These are phyloP conservation scores for Chaetomium cochliodes DNA, from an alignment of 495 filamentous ascomycete species.

Conservation along the genomic window DNA sequence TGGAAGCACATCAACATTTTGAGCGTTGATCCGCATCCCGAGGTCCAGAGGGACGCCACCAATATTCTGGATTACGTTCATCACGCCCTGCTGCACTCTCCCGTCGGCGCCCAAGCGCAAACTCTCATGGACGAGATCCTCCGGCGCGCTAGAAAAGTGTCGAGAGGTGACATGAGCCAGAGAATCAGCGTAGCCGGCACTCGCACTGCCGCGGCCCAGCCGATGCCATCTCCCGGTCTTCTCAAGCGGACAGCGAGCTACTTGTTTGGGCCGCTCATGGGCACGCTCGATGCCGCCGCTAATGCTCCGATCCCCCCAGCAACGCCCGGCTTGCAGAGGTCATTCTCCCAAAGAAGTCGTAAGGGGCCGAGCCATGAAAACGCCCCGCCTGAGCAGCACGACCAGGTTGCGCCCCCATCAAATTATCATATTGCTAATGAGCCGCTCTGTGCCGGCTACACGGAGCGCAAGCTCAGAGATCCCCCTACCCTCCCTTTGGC, in stretches of 20 bases:
- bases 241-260: slow-evolving; percentile 56
- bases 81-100: slow-evolving; percentile 69
- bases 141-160: slow-evolving; percentile 52
- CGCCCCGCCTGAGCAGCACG: slow-evolving; percentile 72
- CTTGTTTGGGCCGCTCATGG: slow-evolving; percentile 58
- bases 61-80: slow-evolving; percentile 84
- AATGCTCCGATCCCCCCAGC: slow-evolving; percentile 32
- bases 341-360: slow-evolving; percentile 37
- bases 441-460: slow-evolving; percentile 72
- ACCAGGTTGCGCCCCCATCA: slow-evolving; percentile 63
- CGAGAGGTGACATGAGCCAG: slow-evolving; percentile 48
- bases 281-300: slow-evolving; percentile 38
- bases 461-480: slow-evolving; percentile 55
- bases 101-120: slow-evolving; percentile 67
- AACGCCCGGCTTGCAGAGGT: slow-evolving; percentile 46
- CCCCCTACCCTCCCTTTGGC: slow-evolving; percentile 66
- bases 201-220: slow-evolving; percentile 40
- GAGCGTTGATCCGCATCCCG: slow-evolving; percentile 91
- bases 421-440: slow-evolving; percentile 74
- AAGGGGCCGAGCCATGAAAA: slow-evolving; percentile 63
- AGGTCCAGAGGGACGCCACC: slow-evolving; percentile 80
- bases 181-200: slow-evolving; percentile 44
- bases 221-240: slow-evolving; percentile 47
- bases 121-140: slow-evolving; percentile 72
- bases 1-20: slow-evolving; percentile 92